Evolutionary conservation across 169 alveolate species (phyloP).

Genomic region (Amoebophrya sp.): DNA sequence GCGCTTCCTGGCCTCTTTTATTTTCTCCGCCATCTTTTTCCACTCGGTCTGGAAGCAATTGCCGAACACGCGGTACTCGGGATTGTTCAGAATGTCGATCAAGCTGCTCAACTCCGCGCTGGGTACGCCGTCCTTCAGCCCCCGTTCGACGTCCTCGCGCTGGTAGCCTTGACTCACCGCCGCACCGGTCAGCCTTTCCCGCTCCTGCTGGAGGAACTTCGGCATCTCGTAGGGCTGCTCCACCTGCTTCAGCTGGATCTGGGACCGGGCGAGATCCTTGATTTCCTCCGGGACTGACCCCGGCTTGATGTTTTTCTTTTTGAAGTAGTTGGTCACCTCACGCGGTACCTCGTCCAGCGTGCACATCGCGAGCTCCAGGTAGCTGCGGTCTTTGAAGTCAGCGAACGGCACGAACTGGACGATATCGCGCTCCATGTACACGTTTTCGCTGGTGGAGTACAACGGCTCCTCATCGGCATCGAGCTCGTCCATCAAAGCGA

Average conservation of each 20-base stretch:
- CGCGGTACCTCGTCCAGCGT: conserved; percentile 37
- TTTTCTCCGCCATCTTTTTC: background rate
- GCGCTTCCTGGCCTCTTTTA: background rate
- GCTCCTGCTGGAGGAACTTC: background rate
- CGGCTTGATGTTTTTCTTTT: background rate
- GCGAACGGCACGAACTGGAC: conserved; percentile 36
- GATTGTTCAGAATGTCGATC: background rate
- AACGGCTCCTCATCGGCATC: conserved; percentile 56
- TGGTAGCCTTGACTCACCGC: background rate
- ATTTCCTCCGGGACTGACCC: background rate
- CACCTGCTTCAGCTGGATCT: background rate
- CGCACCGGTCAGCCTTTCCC: background rate
- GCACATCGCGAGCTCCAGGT: conserved; percentile 35
- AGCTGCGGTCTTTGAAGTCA: conserved; percentile 27
- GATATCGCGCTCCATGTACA: conserved; percentile 33
- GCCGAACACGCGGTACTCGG: conserved; percentile 7
- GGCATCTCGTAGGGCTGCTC: background rate
- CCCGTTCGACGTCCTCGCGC: conserved; percentile 23
- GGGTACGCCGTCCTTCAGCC: background rate
- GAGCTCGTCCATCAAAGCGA: conserved; percentile 46
- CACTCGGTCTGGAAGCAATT: background rate
- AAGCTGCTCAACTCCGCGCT: background rate
- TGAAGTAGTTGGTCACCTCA: conserved; percentile 28
- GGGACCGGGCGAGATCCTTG: background rate
- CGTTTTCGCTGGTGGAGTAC: conserved; percentile 7